A percentile compares a stretch with the other conserved stretches of the same genome.
phyloP scores from a whole-genome alignment of 768 basidiomycete species.

The Tulasnella sp. region DNA sequence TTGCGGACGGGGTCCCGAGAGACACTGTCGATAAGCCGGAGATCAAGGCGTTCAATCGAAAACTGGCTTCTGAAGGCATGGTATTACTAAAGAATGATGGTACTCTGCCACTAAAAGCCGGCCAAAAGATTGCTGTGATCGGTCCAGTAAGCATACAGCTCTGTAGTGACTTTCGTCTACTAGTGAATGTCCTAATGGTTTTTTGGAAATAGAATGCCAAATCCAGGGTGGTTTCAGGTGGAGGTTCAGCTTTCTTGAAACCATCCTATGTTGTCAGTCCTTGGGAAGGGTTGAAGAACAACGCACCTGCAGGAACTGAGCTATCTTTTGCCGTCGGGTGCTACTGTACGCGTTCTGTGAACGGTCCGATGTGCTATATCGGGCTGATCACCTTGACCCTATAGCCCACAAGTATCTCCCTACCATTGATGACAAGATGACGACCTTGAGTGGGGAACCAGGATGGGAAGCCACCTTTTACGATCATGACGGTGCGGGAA shows the following conservation, averaged over 20 bases:
- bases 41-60: constrained; percentile 42
- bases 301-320: constrained; percentile 41
- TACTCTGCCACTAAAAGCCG: constrained; percentile 58
- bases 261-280: constrained; percentile 68
- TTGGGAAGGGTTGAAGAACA: constrained; percentile 55
- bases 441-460: constrained; percentile 46
- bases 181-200: constrained; percentile 32
- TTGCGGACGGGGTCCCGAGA: constrained; percentile 28
- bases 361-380: not conserved
- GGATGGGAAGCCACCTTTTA: constrained; percentile 63
- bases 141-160: constrained; percentile 38
- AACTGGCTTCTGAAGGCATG: constrained; percentile 55
- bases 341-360: constrained; percentile 36
- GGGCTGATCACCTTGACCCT: not conserved
- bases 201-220: constrained; percentile 62
- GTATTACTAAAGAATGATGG: constrained; percentile 61
- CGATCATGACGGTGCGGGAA: constrained; percentile 42
- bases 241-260: constrained; percentile 63
- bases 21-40: constrained; percentile 19
- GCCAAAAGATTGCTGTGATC: constrained; percentile 49
- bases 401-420: constrained; percentile 59
- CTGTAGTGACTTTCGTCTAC: constrained; percentile 43
- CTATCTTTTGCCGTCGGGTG: constrained; percentile 62
- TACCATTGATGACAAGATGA: constrained; percentile 55
- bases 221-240: constrained; percentile 57